Percentiles rank a stretch among this genome's conserved stretches.
phyloP scores from a whole-genome alignment of 2,329 filamentous ascomycete genomes.

The Aspergillus hiratsukae region DNA sequence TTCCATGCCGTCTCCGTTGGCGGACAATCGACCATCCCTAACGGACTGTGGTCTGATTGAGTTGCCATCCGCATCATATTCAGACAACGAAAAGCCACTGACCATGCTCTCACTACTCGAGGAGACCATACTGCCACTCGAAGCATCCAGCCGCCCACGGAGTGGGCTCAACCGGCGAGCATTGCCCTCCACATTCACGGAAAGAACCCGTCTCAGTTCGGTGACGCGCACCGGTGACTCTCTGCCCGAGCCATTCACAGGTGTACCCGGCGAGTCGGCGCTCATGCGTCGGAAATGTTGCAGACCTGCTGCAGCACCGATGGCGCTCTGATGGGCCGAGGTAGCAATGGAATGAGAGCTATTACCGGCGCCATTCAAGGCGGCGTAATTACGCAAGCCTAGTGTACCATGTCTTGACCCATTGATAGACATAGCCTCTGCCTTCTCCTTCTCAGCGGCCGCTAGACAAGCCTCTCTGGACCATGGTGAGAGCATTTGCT shows the following conservation, averaged over 20 bases:
- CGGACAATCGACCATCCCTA: slow-evolving; percentile 14
- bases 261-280: slow-evolving; percentile 31
- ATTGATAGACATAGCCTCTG: slow-evolving; percentile 68
- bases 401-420: slow-evolving; percentile 65
- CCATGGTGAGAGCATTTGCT: slow-evolving; percentile 77
- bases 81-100: slow-evolving; percentile 36
- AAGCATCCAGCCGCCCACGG: slow-evolving; percentile 33
- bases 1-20: slow-evolving; percentile 26
- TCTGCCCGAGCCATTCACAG: slow-evolving; percentile 35
- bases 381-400: slow-evolving; percentile 23
- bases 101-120: slow-evolving; percentile 46
- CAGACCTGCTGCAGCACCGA: slow-evolving; percentile 23
- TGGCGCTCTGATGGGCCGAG: slow-evolving; percentile 17
- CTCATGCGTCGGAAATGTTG: slow-evolving; percentile 34
- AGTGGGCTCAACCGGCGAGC: slow-evolving; percentile 40
- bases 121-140: slow-evolving; percentile 30
- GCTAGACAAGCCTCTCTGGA: slow-evolving; percentile 68
- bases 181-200: slow-evolving; percentile 33
- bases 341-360: slow-evolving; percentile 26
- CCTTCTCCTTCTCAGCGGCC: slow-evolving; percentile 60
- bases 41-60: slow-evolving; percentile 26
- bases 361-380: slow-evolving; percentile 27
- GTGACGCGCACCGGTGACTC: slow-evolving; percentile 46
- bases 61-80: slow-evolving; percentile 26
- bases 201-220: slow-evolving; percentile 46